These are phyloP conservation scores for Symbiodinium natans DNA, from an alignment of 73 alveolate genomes.

Conservation along the genomic window DNA sequence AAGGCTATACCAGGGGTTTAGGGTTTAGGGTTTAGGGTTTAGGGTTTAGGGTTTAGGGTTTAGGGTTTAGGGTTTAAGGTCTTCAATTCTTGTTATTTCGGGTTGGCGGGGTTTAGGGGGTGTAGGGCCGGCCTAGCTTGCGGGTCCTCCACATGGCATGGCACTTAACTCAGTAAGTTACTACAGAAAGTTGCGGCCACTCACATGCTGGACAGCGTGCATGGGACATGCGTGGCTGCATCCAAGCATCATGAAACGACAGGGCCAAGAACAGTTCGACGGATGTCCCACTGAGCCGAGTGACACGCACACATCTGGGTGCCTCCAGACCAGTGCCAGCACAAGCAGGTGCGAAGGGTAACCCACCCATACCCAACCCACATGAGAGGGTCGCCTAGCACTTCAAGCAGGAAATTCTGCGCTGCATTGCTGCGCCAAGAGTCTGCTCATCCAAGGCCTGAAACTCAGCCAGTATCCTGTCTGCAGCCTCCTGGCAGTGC, in stretches of 20 bases:
- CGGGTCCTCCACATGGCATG: too few relatives aligned
- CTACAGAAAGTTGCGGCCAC: too few relatives aligned
- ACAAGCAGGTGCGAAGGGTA: too few relatives aligned
- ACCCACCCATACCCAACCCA: neutral
- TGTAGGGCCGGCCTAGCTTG: too few relatives aligned
- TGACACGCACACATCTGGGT: conserved; percentile 9
- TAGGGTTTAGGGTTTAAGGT: neutral
- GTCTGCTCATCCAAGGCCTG: neutral
- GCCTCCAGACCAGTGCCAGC: too few relatives aligned
- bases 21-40: neutral
- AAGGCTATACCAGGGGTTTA: neutral
- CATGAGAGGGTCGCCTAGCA: too few relatives aligned
- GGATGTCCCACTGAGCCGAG: conserved; percentile 67
- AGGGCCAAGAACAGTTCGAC: conserved; percentile 34
- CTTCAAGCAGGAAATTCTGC: neutral
- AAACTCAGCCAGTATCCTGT: neutral
- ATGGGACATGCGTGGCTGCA: too few relatives aligned
- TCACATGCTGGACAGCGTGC: too few relatives aligned
- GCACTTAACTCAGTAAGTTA: too few relatives aligned
- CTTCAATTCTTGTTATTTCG: too few relatives aligned
- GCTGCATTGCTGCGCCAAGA: neutral
- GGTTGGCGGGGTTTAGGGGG: too few relatives aligned
- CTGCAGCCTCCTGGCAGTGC: conserved; percentile 23
- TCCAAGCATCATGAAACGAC: conserved; percentile 65
- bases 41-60: neutral